phyloP scores from a whole-genome alignment of 2,329 filamentous ascomycete genomes.

The Fusarium torulosum region DNA sequence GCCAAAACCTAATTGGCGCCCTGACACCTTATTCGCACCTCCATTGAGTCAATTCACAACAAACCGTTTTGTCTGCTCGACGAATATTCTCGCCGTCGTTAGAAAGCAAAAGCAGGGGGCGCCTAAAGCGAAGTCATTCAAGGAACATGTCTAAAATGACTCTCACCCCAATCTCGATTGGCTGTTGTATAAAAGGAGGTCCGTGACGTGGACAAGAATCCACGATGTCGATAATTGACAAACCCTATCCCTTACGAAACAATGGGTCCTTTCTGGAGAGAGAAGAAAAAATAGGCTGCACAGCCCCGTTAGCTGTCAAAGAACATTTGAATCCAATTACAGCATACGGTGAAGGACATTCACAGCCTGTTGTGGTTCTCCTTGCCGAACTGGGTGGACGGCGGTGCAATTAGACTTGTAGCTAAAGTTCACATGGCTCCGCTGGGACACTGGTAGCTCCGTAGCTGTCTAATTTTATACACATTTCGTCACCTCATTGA shows the following conservation, averaged over 20 bases:
- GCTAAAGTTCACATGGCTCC: constrained; percentile 33
- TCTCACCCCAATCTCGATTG: constrained; percentile 39
- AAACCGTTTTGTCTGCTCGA: neutral
- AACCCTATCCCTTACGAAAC: constrained; percentile 35
- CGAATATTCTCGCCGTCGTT: neutral
- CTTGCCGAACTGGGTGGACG: constrained; percentile 5
- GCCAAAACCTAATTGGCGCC: constrained; percentile 24
- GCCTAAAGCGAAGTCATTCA: constrained; percentile 1
- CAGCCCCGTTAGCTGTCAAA: constrained; percentile 29
- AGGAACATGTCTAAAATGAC: constrained; percentile 33
- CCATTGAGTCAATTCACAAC: constrained; percentile 6
- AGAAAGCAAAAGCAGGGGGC: constrained; percentile 27
- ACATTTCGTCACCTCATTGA: constrained; percentile 3
- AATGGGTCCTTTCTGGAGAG: constrained; percentile 21
- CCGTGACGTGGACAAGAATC: constrained; percentile 44
- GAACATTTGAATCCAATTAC: constrained; percentile 29
- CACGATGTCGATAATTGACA: constrained; percentile 31
- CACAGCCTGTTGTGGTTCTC: neutral
- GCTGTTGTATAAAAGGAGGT: constrained; percentile 35
- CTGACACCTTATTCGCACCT: constrained; percentile 28
- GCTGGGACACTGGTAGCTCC: constrained; percentile 1
- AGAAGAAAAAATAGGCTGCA: constrained; percentile 30
- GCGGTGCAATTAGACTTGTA: constrained; percentile 39
- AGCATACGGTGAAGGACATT: constrained; percentile 4
- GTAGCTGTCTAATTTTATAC: constrained; percentile 34